Evolutionary conservation across 2,329 filamentous ascomycete species (phyloP).

Genomic region (Trichoderma koningii): DNA sequence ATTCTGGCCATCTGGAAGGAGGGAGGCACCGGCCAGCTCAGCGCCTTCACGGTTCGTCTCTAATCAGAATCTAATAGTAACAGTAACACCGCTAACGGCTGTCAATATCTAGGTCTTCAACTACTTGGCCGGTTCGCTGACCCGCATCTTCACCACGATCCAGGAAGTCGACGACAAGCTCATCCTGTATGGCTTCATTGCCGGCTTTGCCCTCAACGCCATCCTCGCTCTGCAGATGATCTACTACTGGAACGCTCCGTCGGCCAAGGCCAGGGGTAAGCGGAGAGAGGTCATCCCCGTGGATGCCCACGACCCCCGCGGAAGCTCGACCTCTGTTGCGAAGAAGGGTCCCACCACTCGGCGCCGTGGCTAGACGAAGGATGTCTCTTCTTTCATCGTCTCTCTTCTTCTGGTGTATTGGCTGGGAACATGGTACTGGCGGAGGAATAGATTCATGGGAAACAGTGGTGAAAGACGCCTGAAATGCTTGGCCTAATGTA

Average conservation of each 20-base stretch:
- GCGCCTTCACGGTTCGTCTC: conserved; percentile 77
- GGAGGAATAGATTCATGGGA: neutral
- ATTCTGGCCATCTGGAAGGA: conserved; percentile 82
- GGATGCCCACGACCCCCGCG: conserved; percentile 31
- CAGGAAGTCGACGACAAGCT: conserved; percentile 97
- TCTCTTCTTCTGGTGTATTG: conserved; percentile 8
- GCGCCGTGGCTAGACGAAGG: conserved; percentile 43
- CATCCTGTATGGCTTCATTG: conserved; percentile 92
- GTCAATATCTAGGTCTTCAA: conserved; percentile 77
- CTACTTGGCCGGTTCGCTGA: conserved; percentile 89
- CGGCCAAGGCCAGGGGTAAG: conserved; percentile 50
- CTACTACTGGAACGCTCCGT: conserved; percentile 87
- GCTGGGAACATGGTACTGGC: conserved; percentile 5
- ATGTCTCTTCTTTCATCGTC: neutral
- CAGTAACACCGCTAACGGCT: conserved; percentile 1
- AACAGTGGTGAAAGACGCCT: neutral
- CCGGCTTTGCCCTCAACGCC: conserved; percentile 85
- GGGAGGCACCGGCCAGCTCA: conserved; percentile 91
- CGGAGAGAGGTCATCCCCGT: conserved; percentile 40
- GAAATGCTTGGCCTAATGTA: conserved; percentile 14
- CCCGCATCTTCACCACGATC: conserved; percentile 94
- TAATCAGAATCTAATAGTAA: no score
- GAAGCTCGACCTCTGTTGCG: conserved; percentile 39
- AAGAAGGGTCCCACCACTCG: conserved; percentile 49
- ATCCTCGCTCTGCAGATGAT: conserved; percentile 88